Conservation (phyloP, 164 flowering plant species). For the Echeveria elegans region DNA sequence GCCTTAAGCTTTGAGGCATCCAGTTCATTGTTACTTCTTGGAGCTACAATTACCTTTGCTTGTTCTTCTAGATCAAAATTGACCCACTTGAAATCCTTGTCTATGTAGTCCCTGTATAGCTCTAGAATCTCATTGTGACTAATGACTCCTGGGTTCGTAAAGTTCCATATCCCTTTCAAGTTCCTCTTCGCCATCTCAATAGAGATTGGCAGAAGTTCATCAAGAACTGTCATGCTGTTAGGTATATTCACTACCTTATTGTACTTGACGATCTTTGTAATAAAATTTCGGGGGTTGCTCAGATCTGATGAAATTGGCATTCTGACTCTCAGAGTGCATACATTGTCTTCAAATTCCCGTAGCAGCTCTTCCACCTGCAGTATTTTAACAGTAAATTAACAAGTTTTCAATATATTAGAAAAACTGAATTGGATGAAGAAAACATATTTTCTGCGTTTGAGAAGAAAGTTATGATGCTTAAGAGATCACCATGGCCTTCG, state of each 20-base stretch:
- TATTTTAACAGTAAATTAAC: neutral
- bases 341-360: constrained; percentile 4
- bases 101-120: constrained; percentile 5
- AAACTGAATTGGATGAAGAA: neutral
- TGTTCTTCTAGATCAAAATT: constrained; percentile 5
- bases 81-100: constrained; percentile 6
- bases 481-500: constrained; percentile 5
- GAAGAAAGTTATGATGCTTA: neutral
- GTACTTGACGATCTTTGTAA: constrained; percentile 3
- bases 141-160: constrained; percentile 4
- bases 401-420: neutral
- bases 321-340: constrained; percentile 6
- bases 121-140: constrained; percentile 6
- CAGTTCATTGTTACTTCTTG: constrained; percentile 7
- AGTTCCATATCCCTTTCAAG: constrained; percentile 6
- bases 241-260: constrained; percentile 4
- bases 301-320: constrained; percentile 5
- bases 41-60: constrained; percentile 4
- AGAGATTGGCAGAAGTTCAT: constrained; percentile 1
- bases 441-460: neutral
- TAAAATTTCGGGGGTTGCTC: constrained; percentile 5
- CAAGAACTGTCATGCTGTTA: constrained; percentile 5
- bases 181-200: constrained; percentile 6
- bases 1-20: constrained; percentile 7
- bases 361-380: constrained; percentile 6